phyloP scores from a whole-genome alignment of 2,329 filamentous ascomycete genomes.

The Tolypocladium guangdongense region DNA sequence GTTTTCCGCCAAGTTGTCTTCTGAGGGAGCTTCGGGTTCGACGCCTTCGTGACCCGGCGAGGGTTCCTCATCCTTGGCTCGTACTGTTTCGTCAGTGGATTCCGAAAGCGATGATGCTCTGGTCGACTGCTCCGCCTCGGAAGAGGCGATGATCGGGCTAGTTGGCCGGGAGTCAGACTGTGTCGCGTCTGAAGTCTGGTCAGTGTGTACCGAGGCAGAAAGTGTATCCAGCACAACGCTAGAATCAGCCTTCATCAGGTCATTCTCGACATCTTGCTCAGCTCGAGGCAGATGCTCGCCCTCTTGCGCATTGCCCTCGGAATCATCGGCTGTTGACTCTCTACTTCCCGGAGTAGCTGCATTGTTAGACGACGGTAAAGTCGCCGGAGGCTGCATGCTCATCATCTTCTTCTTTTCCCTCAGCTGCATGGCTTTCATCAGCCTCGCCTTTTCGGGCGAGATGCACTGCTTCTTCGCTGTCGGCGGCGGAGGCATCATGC shows the following conservation, averaged over 20 bases:
- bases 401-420: conserved; percentile 63
- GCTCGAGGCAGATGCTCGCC: conserved; percentile 13
- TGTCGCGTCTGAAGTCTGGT: conserved; percentile 35
- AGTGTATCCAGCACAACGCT: conserved; percentile 38
- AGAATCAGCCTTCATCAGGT: conserved; percentile 40
- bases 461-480: conserved; percentile 39
- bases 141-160: conserved; percentile 41
- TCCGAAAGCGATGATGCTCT: conserved; percentile 55
- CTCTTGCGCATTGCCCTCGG: conserved; percentile 12
- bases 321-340: conserved; percentile 1
- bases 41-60: conserved; percentile 4
- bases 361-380: conserved; percentile 1
- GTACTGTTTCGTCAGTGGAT: conserved; percentile 48
- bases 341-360: conserved; percentile 6
- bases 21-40: not conserved
- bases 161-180: conserved; percentile 46
- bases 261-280: conserved; percentile 13
- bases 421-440: conserved; percentile 91
- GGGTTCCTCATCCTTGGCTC: conserved; percentile 20
- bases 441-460: conserved; percentile 77
- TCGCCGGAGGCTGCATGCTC: conserved; percentile 1
- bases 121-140: conserved; percentile 48
- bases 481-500: conserved; percentile 27
- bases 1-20: not conserved
- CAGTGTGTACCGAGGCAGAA: conserved; percentile 30